phyloP scores from a whole-genome alignment of 75 land plant species.

The Ceratopteris richardii region DNA sequence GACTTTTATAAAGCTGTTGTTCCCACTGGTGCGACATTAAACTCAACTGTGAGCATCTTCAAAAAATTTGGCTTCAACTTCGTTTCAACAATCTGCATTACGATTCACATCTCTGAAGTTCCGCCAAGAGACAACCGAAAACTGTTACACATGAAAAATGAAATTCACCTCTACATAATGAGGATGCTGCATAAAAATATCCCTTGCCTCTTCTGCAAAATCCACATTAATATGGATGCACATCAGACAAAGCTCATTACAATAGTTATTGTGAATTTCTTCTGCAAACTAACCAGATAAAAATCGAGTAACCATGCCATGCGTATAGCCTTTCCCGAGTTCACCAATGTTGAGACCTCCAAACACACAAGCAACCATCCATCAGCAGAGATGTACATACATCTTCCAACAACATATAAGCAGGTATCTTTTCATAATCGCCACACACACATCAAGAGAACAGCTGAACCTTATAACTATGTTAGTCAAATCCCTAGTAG shows the following conservation, averaged over 20 bases:
- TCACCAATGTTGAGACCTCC: constrained; percentile 54
- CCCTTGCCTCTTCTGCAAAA: constrained; percentile 70
- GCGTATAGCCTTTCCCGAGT: constrained; percentile 48
- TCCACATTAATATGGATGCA: background rate
- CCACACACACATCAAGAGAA: background rate
- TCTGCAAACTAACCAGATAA: constrained; percentile 51
- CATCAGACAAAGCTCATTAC: background rate
- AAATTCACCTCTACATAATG: constrained; percentile 15
- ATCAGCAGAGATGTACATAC: background rate
- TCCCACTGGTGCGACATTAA: constrained; percentile 58
- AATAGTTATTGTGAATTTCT: too few relatives aligned
- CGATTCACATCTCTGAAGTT: background rate
- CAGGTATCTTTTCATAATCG: background rate
- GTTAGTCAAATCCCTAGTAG: background rate
- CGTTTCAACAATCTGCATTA: constrained; percentile 45
- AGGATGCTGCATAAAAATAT: constrained; percentile 37
- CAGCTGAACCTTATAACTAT: too few relatives aligned
- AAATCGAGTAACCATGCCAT: constrained; percentile 66
- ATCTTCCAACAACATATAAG: background rate
- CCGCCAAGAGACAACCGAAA: constrained; percentile 1
- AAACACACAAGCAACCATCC: too few relatives aligned
- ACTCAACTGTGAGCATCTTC: constrained; percentile 40
- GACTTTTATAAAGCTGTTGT: constrained; percentile 23
- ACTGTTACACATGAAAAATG: background rate
- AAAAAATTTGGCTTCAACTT: constrained; percentile 46